These are phyloP conservation scores for Dioscorea alata DNA, from an alignment of 106 monocot genomes.

Conservation along the genomic window DNA sequence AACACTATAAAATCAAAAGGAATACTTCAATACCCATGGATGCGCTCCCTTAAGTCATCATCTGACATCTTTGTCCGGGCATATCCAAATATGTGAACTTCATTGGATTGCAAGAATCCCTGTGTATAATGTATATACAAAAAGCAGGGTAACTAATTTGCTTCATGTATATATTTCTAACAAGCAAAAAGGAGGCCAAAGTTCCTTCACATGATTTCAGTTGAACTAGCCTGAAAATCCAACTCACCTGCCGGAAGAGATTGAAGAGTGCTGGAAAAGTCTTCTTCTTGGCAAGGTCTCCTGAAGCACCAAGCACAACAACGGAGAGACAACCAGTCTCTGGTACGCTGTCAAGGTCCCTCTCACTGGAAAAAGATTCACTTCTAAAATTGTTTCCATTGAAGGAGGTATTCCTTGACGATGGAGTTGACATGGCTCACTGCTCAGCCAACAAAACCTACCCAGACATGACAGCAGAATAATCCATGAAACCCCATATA, in stretches of 20 bases:
- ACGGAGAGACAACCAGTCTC: constrained; percentile 57
- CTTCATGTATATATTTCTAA: no score
- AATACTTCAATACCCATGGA: constrained; percentile 54
- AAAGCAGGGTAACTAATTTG: not conserved
- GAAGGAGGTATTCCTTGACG: constrained; percentile 8
- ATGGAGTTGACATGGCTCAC: constrained; percentile 14
- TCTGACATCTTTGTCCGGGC: constrained; percentile 85
- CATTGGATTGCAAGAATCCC: constrained; percentile 75
- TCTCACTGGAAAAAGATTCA: constrained; percentile 25
- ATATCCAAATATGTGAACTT: constrained; percentile 97
- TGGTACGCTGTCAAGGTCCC: constrained; percentile 16
- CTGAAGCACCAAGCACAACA: constrained; percentile 91
- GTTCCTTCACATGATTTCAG: no score
- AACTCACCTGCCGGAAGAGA: constrained; percentile 81
- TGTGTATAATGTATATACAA: constrained; percentile 21
- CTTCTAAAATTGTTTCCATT: constrained; percentile 23
- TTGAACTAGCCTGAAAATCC: not conserved
- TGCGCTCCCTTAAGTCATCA: constrained; percentile 82
- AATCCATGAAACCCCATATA: no score
- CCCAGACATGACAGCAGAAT: no score
- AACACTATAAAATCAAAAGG: no score
- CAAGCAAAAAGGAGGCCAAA: no score
- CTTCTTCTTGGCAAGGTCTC: constrained; percentile 97
- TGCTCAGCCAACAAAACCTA: no score
- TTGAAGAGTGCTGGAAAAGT: constrained; percentile 85